phyloP scores from a whole-genome alignment of 352 stramenopile species.

The Pythium angustatum region DNA sequence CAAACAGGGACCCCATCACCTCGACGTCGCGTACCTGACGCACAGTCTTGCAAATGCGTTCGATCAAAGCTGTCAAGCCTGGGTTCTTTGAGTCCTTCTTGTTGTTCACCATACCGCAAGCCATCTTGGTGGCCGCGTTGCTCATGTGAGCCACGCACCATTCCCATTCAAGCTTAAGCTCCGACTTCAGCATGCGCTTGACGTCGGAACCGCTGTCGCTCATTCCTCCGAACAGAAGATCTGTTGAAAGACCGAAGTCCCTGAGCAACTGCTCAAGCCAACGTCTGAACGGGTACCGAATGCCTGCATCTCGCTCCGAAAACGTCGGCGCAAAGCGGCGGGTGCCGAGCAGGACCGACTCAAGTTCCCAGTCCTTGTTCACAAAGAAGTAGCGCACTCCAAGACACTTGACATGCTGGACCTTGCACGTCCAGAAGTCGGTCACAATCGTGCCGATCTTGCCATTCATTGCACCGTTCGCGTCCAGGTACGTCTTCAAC shows the following conservation, averaged over 20 bases:
- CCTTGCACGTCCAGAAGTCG: conserved; percentile 19
- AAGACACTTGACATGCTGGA: conserved; percentile 9
- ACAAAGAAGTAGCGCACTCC: conserved; percentile 9
- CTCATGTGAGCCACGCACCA: conserved; percentile 12
- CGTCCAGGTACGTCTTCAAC: not conserved
- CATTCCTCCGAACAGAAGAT: not conserved
- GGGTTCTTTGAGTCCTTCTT: not conserved
- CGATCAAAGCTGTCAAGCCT: not conserved
- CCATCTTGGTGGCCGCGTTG: conserved; percentile 5
- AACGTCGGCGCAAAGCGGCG: not conserved
- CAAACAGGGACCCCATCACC: not conserved
- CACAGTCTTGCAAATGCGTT: not conserved
- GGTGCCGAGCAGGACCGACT: conserved; percentile 10
- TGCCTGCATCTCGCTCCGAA: not conserved
- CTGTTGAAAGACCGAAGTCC: not conserved
- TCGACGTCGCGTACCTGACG: not conserved
- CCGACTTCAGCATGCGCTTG: not conserved
- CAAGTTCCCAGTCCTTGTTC: not conserved
- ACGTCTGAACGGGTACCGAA: not conserved
- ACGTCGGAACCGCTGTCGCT: conserved; percentile 1
- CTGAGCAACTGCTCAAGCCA: conserved; percentile 4
- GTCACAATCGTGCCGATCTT: not conserved
- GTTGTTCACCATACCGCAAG: not conserved
- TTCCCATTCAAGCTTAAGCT: not conserved
- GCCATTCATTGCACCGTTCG: not conserved